Evolutionary conservation across 2,329 filamentous ascomycete genomes (phyloP), one percentile per base, ranked within the genome.

Genomic region (Arthrobotrys conoides): DNA sequence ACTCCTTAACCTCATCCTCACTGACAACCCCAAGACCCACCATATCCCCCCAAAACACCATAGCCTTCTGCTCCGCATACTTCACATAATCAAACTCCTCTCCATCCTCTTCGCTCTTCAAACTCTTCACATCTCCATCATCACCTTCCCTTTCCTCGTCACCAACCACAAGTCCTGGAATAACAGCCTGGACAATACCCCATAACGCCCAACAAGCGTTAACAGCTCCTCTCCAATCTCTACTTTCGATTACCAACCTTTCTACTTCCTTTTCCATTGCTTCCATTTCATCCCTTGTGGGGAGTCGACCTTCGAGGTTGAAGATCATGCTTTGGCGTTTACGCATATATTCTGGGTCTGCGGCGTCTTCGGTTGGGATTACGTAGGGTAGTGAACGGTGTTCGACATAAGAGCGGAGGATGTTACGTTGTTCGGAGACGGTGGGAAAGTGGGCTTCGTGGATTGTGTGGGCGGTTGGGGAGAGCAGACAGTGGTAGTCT

Each of bases 41-140:
- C 66, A 93, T 90, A 85, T 99, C 96, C 0, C 94, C 94, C 92
- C 95, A 96, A 85, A 99, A 96, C 85, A 97, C 96, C 86, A 96
- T 87, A 0, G 93, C 94, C 14, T 96, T 88, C 81, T 97, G 93
- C 85, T 97, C 93, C 6, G 96, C 91, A 85, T 98, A 99, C 10
- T 89, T 90, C 24, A 99, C 87, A 84, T 98, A 99, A 84, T 99
- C 94, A 83, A 98, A 99, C 82, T 93, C 92, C 51, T 93, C 92
- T 38, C 88, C 89, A 30, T 88, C 89, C 20, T 88, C 88, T 61
- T 88, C 87, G 3, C 86, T 86, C 14, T 86, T 86, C 61, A 67
- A 38, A 44, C 70, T 66, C 57, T 27, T 44, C 9, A 41, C 66
- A 18, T 64, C 67, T 10, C 38, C 51, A 16, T 41, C 51, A 41